These are phyloP conservation scores for Ochromonas danica DNA, from an alignment of 108 stramenopile genomes.

Conservation along the genomic window DNA sequence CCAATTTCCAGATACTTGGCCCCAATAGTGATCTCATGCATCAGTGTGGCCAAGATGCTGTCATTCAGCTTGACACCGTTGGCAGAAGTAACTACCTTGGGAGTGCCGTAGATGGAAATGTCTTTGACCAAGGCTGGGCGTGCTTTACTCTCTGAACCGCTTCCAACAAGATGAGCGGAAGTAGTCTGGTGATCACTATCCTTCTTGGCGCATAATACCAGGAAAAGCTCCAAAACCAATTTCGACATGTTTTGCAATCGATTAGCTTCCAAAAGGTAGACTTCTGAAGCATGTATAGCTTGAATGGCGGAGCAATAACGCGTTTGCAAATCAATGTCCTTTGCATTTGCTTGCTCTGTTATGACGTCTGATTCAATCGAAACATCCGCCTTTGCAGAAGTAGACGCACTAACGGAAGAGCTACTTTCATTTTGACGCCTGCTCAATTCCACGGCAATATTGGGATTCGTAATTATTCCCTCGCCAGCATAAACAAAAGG, in stretches of 20 bases:
- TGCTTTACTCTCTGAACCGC: not conserved
- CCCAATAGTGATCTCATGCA: not conserved
- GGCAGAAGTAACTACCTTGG: not conserved
- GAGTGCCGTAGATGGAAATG: conserved; percentile 3
- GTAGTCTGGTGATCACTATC: too few relatives aligned
- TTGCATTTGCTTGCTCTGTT: not conserved
- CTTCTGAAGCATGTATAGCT: too few relatives aligned
- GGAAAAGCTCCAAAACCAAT: not conserved
- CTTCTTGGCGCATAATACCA: not conserved
- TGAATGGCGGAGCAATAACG: not conserved
- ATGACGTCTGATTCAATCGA: not conserved
- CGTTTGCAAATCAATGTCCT: not conserved
- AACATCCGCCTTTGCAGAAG: not conserved
- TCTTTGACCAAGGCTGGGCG: not conserved
- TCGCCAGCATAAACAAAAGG: conserved; percentile 45
- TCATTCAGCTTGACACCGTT: not conserved
- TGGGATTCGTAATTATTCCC: not conserved
- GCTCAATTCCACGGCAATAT: not conserved
- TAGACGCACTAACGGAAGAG: not conserved
- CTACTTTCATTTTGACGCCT: too few relatives aligned
- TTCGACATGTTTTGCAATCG: not conserved
- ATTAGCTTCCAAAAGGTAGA: not conserved
- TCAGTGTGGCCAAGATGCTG: not conserved
- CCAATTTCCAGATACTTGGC: conserved; percentile 20
- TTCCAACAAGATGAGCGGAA: too few relatives aligned